Percentiles rank a stretch among this genome's conserved stretches.
phyloP scores from a whole-genome alignment of 139 green algal genomes.

The Coccomyxa sp. region DNA sequence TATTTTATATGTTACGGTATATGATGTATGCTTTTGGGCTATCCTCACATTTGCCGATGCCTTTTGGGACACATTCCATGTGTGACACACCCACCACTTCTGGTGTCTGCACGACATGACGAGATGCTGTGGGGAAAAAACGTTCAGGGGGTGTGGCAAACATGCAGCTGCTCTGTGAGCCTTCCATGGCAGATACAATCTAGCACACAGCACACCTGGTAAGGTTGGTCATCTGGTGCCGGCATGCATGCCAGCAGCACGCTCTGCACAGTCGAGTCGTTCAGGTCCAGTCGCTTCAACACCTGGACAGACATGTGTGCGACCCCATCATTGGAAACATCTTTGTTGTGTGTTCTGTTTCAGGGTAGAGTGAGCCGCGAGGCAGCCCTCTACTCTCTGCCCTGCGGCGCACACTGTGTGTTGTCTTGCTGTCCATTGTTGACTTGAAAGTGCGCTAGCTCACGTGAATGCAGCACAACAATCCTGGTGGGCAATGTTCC shows the following conservation, averaged over 20 bases:
- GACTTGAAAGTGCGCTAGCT: not conserved
- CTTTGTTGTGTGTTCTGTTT: not conserved
- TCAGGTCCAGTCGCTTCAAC: constrained; percentile 53
- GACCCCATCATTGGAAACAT: not conserved
- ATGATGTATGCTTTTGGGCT: too few species aligned
- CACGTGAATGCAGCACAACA: not conserved
- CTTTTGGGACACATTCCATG: too few species aligned
- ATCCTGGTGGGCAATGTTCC: not conserved
- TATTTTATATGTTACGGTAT: too few species aligned
- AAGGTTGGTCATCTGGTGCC: not conserved
- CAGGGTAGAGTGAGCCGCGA: not conserved
- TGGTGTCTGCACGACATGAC: too few species aligned
- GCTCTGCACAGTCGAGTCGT: constrained; percentile 55
- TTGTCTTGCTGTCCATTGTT: not conserved
- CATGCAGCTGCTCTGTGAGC: too few species aligned
- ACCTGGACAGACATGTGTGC: constrained; percentile 19
- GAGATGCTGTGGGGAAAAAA: too few species aligned
- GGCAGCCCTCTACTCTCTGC: not conserved
- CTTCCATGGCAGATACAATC: too few species aligned
- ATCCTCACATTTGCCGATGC: too few species aligned
- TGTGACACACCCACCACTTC: too few species aligned
- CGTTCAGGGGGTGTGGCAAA: too few species aligned
- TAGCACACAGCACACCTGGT: too few species aligned
- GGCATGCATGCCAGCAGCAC: constrained; percentile 61
- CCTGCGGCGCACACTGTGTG: too few species aligned